phyloP scores from a whole-genome alignment of 805 yeast species.

The Isabelozyma pseudorhagii region DNA sequence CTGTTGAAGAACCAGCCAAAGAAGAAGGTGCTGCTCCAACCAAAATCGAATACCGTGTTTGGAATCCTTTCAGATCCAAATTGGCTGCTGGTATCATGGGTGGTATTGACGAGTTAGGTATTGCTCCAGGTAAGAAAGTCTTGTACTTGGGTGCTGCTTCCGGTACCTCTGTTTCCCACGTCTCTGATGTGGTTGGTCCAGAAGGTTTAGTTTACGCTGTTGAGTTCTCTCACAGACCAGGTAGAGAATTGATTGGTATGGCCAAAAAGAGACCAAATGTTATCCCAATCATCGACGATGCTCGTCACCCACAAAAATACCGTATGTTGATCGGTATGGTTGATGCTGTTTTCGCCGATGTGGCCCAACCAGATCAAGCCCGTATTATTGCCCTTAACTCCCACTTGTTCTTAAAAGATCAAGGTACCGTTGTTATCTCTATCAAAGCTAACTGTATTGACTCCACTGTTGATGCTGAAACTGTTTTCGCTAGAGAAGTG shows the following conservation, averaged over 20 bases:
- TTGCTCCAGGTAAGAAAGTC: conserved; percentile 97
- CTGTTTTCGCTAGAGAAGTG: conserved; percentile 98
- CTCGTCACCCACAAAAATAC: conserved; percentile 99
- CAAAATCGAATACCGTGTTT: conserved; percentile 97
- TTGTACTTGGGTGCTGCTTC: conserved; percentile 98
- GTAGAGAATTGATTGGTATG: conserved; percentile 98
- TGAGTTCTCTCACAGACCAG: conserved; percentile 99
- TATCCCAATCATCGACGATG: conserved; percentile 98
- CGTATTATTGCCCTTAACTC: conserved; percentile 98
- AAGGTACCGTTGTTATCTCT: conserved; percentile 97
- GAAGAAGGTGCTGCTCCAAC: conserved; percentile 88
- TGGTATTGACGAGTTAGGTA: conserved; percentile 96
- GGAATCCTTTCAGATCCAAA: conserved; percentile 99
- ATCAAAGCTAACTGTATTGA: conserved; percentile 99
- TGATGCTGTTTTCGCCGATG: conserved; percentile 98
- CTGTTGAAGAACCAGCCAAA: conserved; percentile 88
- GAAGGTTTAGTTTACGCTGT: conserved; percentile 99
- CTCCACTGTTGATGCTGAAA: conserved; percentile 98
- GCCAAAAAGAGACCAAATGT: conserved; percentile 99
- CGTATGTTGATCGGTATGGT: conserved; percentile 99
- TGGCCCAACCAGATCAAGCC: conserved; percentile 99
- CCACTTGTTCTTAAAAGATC: conserved; percentile 96
- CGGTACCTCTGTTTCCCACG: conserved; percentile 98
- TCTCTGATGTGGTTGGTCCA: conserved; percentile 97
- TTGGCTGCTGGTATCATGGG: conserved; percentile 99